A percentile compares a stretch with the other conserved stretches of the same genome.
phyloP scores from a whole-genome alignment of 495 filamentous ascomycete genomes.

The Parathielavia appendiculata region DNA sequence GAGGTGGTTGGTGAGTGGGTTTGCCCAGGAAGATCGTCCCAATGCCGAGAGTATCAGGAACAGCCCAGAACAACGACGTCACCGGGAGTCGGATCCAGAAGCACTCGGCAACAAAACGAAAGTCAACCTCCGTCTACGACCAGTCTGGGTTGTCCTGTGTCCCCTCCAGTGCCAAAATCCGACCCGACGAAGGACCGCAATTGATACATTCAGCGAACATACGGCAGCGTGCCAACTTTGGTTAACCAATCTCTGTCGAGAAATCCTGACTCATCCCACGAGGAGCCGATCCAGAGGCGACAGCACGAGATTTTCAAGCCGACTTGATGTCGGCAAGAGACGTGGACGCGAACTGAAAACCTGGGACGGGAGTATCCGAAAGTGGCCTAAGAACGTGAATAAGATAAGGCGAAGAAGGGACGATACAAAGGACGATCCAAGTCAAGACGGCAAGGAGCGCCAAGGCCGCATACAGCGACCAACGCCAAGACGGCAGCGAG shows the following conservation, averaged over 20 bases:
- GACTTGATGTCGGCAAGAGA: too few species aligned
- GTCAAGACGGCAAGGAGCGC: neutral
- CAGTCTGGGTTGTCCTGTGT: neutral
- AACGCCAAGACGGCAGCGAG: neutral
- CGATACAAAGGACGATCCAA: neutral
- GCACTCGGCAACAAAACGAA: neutral
- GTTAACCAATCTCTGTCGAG: neutral
- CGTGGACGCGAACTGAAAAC: too few species aligned
- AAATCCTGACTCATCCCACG: conserved; percentile 1
- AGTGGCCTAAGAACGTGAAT: too few species aligned
- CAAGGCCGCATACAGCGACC: neutral
- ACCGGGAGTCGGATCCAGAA: neutral
- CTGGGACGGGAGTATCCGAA: too few species aligned
- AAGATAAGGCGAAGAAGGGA: neutral
- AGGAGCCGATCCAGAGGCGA: too few species aligned
- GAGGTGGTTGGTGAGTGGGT: neutral
- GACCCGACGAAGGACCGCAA: conserved; percentile 6
- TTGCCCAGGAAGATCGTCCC: neutral
- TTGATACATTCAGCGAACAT: conserved; percentile 1
- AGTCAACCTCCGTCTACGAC: neutral
- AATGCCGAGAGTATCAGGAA: neutral
- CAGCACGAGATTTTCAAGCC: neutral
- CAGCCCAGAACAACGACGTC: conserved; percentile 5
- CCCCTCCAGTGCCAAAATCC: conserved; percentile 3
- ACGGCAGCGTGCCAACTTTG: neutral